Conservation (phyloP, 2,329 filamentous ascomycete genomes). For the Fusarium lyarnte region DNA sequence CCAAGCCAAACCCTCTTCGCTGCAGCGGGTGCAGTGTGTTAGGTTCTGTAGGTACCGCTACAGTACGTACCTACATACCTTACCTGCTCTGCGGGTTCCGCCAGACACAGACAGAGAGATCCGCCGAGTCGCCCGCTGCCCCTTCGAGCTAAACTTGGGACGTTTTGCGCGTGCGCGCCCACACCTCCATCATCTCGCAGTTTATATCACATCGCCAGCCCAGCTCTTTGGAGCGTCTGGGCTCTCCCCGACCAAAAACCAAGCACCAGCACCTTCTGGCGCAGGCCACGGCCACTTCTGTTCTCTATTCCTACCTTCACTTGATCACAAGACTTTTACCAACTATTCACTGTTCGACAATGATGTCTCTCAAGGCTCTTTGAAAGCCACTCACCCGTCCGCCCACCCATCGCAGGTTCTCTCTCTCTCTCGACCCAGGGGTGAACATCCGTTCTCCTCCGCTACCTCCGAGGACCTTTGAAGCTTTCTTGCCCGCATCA, state of each 20-base stretch:
- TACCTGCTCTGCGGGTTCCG: constrained; percentile 17
- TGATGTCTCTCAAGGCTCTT: constrained; percentile 42
- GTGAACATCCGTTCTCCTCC: constrained; percentile 39
- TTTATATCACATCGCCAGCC: constrained; percentile 43
- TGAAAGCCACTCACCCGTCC: constrained; percentile 27
- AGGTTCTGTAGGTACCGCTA: neutral
- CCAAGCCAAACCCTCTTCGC: constrained; percentile 14
- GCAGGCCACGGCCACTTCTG: constrained; percentile 29
- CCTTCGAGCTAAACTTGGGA: constrained; percentile 40
- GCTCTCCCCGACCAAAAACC: constrained; percentile 36
- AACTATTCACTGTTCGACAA: constrained; percentile 29
- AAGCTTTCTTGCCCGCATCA: constrained; percentile 25
- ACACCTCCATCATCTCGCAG: constrained; percentile 43
- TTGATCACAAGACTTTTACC: constrained; percentile 4
- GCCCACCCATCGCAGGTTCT: constrained; percentile 42
- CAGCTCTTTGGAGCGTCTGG: constrained; percentile 41
- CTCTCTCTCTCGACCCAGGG: constrained; percentile 41
- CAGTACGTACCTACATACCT: constrained; percentile 3
- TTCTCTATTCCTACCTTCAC: constrained; percentile 10
- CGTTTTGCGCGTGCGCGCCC: constrained; percentile 43
- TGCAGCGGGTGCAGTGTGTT: neutral
- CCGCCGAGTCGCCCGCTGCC: constrained; percentile 39
- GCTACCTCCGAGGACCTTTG: constrained; percentile 31
- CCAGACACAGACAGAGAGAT: constrained; percentile 34
- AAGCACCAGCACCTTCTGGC: constrained; percentile 38